Conservation (phyloP, 2,329 filamentous ascomycete genomes). For the Cercospora nicotianae region DNA sequence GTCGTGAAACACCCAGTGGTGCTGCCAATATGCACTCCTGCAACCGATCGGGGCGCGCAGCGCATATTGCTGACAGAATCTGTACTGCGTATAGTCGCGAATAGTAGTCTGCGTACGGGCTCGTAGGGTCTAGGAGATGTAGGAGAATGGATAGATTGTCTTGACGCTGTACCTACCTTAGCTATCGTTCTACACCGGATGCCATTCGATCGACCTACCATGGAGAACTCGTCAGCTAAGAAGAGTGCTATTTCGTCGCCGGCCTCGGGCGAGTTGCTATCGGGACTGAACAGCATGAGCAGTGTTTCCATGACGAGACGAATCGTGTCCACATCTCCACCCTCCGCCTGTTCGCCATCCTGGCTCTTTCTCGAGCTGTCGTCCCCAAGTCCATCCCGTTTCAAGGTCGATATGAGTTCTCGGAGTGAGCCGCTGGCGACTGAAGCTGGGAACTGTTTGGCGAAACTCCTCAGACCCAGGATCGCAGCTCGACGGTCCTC, state of each 20-base stretch:
- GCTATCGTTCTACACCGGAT: constrained; percentile 32
- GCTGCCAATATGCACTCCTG: constrained; percentile 93
- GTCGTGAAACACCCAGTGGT: constrained; percentile 79
- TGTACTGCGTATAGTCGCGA: constrained; percentile 88
- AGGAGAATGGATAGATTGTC: constrained; percentile 92
- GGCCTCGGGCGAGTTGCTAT: constrained; percentile 71
- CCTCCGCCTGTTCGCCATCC: constrained; percentile 50
- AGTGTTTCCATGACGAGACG: constrained; percentile 94
- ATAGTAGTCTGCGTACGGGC: constrained; percentile 66
- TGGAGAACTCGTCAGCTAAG: constrained; percentile 97
- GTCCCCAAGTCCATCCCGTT: constrained; percentile 63
- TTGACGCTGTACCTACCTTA: constrained; percentile 69
- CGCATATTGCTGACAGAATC: constrained; percentile 80
- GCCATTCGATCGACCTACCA: constrained; percentile 53
- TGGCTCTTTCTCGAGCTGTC: constrained; percentile 24
- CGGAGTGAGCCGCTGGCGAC: constrained; percentile 91
- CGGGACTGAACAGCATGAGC: constrained; percentile 81
- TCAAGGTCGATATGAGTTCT: constrained; percentile 79
- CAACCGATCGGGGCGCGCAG: constrained; percentile 82
- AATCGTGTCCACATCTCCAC: constrained; percentile 85
- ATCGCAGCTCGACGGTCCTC: constrained; percentile 95
- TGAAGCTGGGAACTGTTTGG: constrained; percentile 92
- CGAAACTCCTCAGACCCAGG: constrained; percentile 88
- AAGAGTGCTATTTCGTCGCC: constrained; percentile 95
- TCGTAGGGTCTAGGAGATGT: constrained; percentile 79